Evolutionary conservation across 768 basidiomycete genomes (phyloP), one percentile per base, ranked within the genome.

Genomic region (Boletellus emodensis): DNA sequence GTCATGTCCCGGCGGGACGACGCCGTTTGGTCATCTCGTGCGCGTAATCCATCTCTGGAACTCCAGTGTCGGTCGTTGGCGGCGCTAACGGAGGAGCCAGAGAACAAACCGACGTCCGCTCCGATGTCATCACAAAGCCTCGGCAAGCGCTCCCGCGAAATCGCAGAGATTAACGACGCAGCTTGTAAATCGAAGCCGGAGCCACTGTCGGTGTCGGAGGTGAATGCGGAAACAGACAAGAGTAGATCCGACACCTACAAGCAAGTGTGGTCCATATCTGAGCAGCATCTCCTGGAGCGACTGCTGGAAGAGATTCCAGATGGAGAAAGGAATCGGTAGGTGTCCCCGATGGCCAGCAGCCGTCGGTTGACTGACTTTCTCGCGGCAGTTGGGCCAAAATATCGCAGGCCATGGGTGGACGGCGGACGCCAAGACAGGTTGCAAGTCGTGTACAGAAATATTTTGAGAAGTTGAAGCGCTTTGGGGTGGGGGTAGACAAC

Each of bases 361-460:
- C 46, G 30, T 51, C 47, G 43, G 22, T 52, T 41, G 10, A 61
- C 48, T 53, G 30, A 56, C 41, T 9, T 34, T 14, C 24, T 26
- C 42, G 20, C 33, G 42, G 20, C 59, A 90, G 88, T 46, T 91
- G 85, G 85, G 75, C 82, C 48, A 87, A 88, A 66, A 91, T 91
- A 45, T 91, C 89, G 13, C 72, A 76, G 46, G 90, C 86, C 33
- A 92, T 92, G 90, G 74, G 81, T 42, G 89, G 89, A 1, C 73
- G 73, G 39, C 71, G 89, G 50, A 90, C 90, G 4, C 83, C 89
- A 4, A 71, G 88, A 53, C 90, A 92, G 71, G 90, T 92, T n/a
- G 88, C 88, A 34, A 90, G 87, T 71, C 79, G 88, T 15, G 89
- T 92, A 47, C 90, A 92, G 59, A 92, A 92, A 68, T 91, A 90